Percentiles rank a stretch among this genome's conserved stretches.
phyloP scores from a whole-genome alignment of 371 early-diverging fungal genomes.

The Mortierella polycephala region DNA sequence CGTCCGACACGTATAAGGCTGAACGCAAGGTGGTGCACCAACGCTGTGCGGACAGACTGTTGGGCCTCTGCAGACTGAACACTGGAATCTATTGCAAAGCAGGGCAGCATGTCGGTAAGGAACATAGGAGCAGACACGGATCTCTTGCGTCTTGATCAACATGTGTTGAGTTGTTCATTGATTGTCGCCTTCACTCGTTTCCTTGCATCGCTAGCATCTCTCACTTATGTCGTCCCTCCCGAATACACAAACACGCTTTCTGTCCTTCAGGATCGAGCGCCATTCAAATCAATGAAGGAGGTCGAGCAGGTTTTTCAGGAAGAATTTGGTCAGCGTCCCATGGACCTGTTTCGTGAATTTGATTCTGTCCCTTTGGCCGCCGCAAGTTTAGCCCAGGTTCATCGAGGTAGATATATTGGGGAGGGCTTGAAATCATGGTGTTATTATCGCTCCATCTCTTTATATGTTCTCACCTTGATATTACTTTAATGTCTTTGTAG shows the following conservation, averaged over 20 bases:
- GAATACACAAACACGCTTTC: constrained; percentile 60
- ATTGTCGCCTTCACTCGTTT: background rate
- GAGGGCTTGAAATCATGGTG: background rate
- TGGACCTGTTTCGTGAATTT: constrained; percentile 54
- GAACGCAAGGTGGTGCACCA: constrained; percentile 57
- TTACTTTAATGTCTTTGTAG: constrained; percentile 18
- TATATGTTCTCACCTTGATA: background rate
- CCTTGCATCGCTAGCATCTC: constrained; percentile 32
- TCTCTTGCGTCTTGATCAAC: too few species aligned
- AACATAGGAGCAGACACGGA: too few species aligned
- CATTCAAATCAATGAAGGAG: constrained; percentile 57
- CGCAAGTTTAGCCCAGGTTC: constrained; percentile 62
- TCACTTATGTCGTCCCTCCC: constrained; percentile 58
- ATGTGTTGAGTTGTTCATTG: too few species aligned
- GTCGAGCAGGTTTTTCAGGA: constrained; percentile 54
- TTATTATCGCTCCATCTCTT: background rate
- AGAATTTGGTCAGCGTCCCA: constrained; percentile 54
- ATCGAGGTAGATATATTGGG: constrained; percentile 24
- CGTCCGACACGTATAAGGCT: constrained; percentile 56
- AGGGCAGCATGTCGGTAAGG: constrained; percentile 59
- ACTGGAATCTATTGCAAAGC: constrained; percentile 60
- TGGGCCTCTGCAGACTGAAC: constrained; percentile 55
- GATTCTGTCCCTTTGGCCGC: constrained; percentile 59
- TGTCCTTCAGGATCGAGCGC: constrained; percentile 63
- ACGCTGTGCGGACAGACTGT: constrained; percentile 53